Evolutionary conservation across 75 land plant genomes (phyloP).

Genomic region (Selaginella moellendorffii): DNA sequence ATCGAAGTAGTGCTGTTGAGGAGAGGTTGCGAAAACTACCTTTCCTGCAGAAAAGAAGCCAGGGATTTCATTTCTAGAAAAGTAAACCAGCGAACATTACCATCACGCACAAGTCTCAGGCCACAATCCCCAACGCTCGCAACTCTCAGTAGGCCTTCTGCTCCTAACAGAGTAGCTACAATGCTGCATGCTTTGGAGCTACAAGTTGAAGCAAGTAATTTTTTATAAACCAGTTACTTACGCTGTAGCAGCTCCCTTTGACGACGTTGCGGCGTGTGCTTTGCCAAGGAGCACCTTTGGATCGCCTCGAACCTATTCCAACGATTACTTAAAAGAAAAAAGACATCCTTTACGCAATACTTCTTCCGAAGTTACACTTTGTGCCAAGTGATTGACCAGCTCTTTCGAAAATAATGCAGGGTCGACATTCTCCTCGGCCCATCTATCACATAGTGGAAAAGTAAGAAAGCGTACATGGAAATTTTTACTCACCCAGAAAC

Average conservation of each 20-base stretch:
- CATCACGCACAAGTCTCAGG: conserved; percentile 56
- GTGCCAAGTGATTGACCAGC: conserved; percentile 46
- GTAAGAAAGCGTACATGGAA: not conserved
- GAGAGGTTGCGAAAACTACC: conserved; percentile 54
- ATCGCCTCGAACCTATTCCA: conserved; percentile 35
- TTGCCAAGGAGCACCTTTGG: conserved; percentile 44
- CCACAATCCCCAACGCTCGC: conserved; percentile 97
- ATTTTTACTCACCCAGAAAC: conserved; percentile 65
- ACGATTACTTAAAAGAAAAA: not conserved
- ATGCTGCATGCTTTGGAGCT: conserved; percentile 33
- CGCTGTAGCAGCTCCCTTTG: conserved; percentile 88
- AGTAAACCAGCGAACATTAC: conserved; percentile 16
- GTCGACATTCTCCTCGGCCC: conserved; percentile 84
- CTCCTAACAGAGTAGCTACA: conserved; percentile 67
- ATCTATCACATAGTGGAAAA: conserved; percentile 32
- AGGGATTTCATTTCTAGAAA: not conserved
- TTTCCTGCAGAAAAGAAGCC: conserved; percentile 31
- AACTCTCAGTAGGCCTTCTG: conserved; percentile 50
- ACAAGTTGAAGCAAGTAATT: not conserved
- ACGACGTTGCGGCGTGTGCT: conserved; percentile 70
- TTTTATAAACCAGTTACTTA: conserved; percentile 29
- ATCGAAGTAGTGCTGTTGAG: conserved; percentile 96
- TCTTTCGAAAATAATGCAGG: conserved; percentile 76
- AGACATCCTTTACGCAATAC: conserved; percentile 17
- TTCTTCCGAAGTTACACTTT: conserved; percentile 49